phyloP scores from a whole-genome alignment of 805 yeast species.

The Zygosaccharomyces bailii region DNA sequence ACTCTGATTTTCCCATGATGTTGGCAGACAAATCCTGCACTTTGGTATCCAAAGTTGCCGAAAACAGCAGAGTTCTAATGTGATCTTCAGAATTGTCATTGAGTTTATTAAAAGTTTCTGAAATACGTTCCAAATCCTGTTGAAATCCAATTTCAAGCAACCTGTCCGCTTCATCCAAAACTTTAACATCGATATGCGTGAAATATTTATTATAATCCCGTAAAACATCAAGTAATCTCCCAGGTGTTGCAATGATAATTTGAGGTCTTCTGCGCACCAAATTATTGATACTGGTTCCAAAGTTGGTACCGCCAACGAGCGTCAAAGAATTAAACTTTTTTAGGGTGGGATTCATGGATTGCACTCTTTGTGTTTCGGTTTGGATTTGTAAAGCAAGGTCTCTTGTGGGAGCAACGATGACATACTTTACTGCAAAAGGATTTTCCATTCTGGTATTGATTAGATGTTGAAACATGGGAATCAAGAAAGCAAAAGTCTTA shows the following conservation, averaged over 20 bases:
- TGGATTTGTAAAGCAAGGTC: conserved; percentile 84
- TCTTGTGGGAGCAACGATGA: conserved; percentile 85
- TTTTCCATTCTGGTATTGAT: conserved; percentile 33
- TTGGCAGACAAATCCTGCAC: conserved; percentile 63
- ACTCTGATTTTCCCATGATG: conserved; percentile 51
- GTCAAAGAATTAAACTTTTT: conserved; percentile 43
- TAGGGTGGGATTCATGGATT: conserved; percentile 29
- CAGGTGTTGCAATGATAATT: conserved; percentile 85
- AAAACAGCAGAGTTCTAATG: conserved; percentile 70
- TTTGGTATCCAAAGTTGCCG: conserved; percentile 78
- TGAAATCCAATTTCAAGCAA: conserved; percentile 78
- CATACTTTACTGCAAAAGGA: conserved; percentile 47
- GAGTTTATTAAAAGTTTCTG: conserved; percentile 42
- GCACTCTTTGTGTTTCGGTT: conserved; percentile 54
- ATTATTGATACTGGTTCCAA: conserved; percentile 38
- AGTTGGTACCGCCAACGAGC: conserved; percentile 65
- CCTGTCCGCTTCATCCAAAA: conserved; percentile 91
- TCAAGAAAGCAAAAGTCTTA: conserved; percentile 83
- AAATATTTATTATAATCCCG: conserved; percentile 45
- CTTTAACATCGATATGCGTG: conserved; percentile 54
- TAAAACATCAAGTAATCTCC: conserved; percentile 68
- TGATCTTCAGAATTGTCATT: conserved; percentile 34
- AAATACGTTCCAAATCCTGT: conserved; percentile 57
- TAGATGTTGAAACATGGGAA: conserved; percentile 68
- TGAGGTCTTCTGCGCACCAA: conserved; percentile 41